Evolutionary conservation across 768 basidiomycete genomes (phyloP).

Genomic region (Phanerodontia chrysosporium): DNA sequence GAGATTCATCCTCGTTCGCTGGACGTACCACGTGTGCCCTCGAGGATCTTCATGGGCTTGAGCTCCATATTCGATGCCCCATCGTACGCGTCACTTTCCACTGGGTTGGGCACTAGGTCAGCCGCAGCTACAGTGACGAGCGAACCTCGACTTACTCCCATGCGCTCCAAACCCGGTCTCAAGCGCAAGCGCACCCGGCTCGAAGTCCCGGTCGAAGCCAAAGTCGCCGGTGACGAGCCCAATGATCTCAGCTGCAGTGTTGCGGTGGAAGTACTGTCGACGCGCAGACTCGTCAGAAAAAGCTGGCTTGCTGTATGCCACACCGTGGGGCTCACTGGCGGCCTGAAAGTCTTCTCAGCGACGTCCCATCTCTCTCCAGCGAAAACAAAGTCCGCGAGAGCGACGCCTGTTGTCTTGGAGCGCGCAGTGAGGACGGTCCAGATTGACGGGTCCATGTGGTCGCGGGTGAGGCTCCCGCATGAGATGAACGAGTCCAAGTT

Average conservation of each 20-base stretch:
- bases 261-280: conserved; percentile 58
- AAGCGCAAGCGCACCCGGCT: conserved; percentile 57
- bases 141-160: conserved; percentile 26
- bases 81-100: conserved; percentile 58
- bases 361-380: conserved; percentile 66
- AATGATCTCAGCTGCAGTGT: conserved; percentile 60
- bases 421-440: conserved; percentile 66
- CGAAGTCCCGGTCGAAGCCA: conserved; percentile 60
- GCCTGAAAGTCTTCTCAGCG: conserved; percentile 52
- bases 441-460: conserved; percentile 67
- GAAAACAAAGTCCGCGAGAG: conserved; percentile 60
- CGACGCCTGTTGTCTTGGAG: conserved; percentile 53
- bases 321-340: conserved; percentile 55
- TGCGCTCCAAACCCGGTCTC: conserved; percentile 64
- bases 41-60: conserved; percentile 44
- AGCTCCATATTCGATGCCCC: conserved; percentile 49
- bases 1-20: no score
- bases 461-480: conserved; percentile 60
- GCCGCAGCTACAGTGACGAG: background rate
- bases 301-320: no score
- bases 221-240: conserved; percentile 58
- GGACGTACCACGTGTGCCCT: conserved; percentile 50
- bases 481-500: conserved; percentile 58
- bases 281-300: no score
- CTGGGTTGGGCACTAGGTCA: conserved; percentile 13